A percentile compares a stretch with the other conserved stretches of the same genome.
Evolutionary conservation across 2,329 filamentous ascomycete genomes (phyloP).

Genomic region (Xylariaceae sp.): DNA sequence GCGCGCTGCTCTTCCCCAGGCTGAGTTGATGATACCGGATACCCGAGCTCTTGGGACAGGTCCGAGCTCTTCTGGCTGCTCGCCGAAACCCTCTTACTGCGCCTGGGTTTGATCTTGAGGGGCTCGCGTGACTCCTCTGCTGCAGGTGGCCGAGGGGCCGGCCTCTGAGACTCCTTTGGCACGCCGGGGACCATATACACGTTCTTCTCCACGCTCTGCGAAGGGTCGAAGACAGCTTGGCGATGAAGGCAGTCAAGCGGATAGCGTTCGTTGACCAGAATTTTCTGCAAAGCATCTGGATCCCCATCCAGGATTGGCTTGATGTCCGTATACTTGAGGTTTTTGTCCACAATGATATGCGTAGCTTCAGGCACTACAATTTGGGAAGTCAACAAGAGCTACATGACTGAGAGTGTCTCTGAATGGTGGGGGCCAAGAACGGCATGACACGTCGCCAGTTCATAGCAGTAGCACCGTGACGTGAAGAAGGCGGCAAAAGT

Average conservation of each 20-base stretch:
- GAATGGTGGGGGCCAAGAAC: too few relatives aligned
- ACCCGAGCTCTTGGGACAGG: slow-evolving; percentile 3
- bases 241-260: slow-evolving; percentile 61
- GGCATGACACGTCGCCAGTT: too few relatives aligned
- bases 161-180: slow-evolving; percentile 21
- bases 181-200: slow-evolving; percentile 53
- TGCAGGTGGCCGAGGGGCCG: slow-evolving; percentile 1
- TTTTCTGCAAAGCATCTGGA: slow-evolving; percentile 27
- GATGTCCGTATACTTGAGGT: slow-evolving; percentile 57
- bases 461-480: too few relatives aligned
- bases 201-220: slow-evolving; percentile 44
- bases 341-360: slow-evolving; percentile 72
- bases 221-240: slow-evolving; percentile 48
- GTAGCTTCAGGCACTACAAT: slow-evolving; percentile 58
- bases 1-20: too few relatives aligned
- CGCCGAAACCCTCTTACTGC: not conserved
- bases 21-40: not conserved
- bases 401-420: too few relatives aligned
- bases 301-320: slow-evolving; percentile 43
- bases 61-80: slow-evolving; percentile 2
- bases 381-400: too few relatives aligned
- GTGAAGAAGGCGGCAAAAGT: too few relatives aligned
- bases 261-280: slow-evolving; percentile 62
- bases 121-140: slow-evolving; percentile 9
- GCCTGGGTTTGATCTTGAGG: slow-evolving; percentile 10